Conservation (phyloP, 805 yeast species). For the Candida peoriensis region DNA sequence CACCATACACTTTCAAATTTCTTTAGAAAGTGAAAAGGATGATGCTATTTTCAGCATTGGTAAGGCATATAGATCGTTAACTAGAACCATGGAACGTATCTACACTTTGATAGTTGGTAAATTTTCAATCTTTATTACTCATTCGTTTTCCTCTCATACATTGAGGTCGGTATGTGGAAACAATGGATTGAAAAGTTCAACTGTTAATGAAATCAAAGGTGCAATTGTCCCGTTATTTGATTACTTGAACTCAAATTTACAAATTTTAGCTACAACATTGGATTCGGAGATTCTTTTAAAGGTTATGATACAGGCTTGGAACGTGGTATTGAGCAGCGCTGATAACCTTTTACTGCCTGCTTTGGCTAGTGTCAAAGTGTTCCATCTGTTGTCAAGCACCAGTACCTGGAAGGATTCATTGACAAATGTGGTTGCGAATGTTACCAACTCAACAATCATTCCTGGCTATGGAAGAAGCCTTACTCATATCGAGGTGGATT, state of each 20-base stretch:
- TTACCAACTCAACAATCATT: conserved; percentile 30
- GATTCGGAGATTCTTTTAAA: conserved; percentile 50
- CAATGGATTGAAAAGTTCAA: conserved; percentile 38
- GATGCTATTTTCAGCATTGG: conserved; percentile 84
- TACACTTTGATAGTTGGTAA: conserved; percentile 68
- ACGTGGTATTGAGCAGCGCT: conserved; percentile 59
- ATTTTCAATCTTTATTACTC: conserved; percentile 59
- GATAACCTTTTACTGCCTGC: conserved; percentile 75
- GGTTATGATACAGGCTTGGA: conserved; percentile 80
- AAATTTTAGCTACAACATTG: conserved; percentile 54
- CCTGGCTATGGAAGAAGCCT: conserved; percentile 52
- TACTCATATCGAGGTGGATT: conserved; percentile 56
- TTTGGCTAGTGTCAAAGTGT: conserved; percentile 39
- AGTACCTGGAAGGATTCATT: conserved; percentile 37
- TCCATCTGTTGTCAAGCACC: conserved; percentile 24
- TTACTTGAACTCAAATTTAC: conserved; percentile 63
- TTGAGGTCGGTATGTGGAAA: conserved; percentile 51
- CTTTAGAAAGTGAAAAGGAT: conserved; percentile 72
- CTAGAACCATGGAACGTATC: conserved; percentile 60
- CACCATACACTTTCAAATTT: conserved; percentile 55
- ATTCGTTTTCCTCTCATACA: conserved; percentile 51
- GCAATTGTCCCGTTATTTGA: conserved; percentile 72
- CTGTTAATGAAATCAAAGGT: conserved; percentile 47
- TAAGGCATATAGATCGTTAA: conserved; percentile 60
- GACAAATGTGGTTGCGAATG: conserved; percentile 45